Conservation (phyloP, 305 asterid genomes). For the Euphrasia arctica region DNA sequence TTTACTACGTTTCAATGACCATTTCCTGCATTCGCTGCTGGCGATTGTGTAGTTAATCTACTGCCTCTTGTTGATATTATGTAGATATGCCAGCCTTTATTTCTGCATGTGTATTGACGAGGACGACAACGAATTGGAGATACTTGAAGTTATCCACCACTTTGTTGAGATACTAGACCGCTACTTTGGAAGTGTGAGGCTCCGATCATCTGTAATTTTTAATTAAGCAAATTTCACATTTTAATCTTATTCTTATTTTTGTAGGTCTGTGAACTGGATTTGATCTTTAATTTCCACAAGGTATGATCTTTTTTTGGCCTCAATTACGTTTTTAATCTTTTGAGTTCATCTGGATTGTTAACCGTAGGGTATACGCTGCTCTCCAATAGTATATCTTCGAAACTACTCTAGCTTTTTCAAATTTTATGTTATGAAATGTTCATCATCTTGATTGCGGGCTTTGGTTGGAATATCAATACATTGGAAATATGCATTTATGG, state of each 20-base stretch:
- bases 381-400: background rate
- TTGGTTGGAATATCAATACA: conserved; percentile 2
- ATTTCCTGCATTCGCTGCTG: background rate
- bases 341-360: background rate
- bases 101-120: conserved; percentile 96
- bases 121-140: conserved; percentile 89
- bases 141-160: conserved; percentile 90
- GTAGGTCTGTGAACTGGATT: conserved; percentile 82
- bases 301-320: conserved; percentile 31
- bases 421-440: background rate
- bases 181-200: conserved; percentile 95
- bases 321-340: background rate
- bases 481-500: background rate
- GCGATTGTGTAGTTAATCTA: conserved; percentile 6
- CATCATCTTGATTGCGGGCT: background rate
- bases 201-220: background rate
- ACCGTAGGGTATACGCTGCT: too few species aligned
- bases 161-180: conserved; percentile 94
- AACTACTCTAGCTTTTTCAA: background rate
- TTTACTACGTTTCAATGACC: background rate
- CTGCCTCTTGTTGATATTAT: conserved; percentile 17
- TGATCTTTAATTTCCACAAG: conserved; percentile 85
- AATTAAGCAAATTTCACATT: conserved; percentile 5
- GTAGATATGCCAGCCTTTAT: conserved; percentile 93
- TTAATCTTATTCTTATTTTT: conserved; percentile 16